Evolutionary conservation across 306 rosid species (phyloP).

Genomic region (Herpetospermum pedunculosum): DNA sequence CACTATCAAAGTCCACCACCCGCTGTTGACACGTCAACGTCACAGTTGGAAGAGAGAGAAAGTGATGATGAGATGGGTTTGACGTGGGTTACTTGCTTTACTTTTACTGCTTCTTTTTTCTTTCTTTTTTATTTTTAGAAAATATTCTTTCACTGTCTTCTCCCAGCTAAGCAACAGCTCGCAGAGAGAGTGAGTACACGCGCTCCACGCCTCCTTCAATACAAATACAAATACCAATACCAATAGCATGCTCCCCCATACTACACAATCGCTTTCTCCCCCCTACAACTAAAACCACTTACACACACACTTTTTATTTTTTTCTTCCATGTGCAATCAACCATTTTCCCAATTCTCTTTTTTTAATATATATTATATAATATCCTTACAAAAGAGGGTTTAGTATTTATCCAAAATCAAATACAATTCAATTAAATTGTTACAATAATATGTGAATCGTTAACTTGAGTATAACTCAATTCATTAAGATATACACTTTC

Average conservation of each 20-base stretch:
- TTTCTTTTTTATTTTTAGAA: background rate
- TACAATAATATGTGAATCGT: too few relatives aligned
- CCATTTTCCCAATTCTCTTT: background rate
- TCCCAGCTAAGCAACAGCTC: slow-evolving; percentile 15
- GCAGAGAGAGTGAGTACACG: background rate
- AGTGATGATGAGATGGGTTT: background rate
- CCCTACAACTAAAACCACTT: background rate
- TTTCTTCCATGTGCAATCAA: background rate
- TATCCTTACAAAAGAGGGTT: too few relatives aligned
- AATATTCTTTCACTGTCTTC: background rate
- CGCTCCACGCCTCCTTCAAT: too few relatives aligned
- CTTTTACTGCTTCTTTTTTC: background rate
- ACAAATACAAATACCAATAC: too few relatives aligned
- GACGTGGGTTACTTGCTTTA: background rate
- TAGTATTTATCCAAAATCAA: too few relatives aligned
- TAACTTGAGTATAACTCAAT: too few relatives aligned
- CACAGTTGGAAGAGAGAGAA: slow-evolving; percentile 13
- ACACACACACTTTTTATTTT: background rate
- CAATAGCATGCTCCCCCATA: background rate
- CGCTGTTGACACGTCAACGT: slow-evolving; percentile 34
- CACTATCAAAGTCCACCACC: slow-evolving; percentile 23
- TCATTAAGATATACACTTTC: too few relatives aligned
- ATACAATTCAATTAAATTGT: too few relatives aligned
- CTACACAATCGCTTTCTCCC: background rate
- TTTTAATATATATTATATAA: too few relatives aligned